Evolutionary conservation across 2,329 filamentous ascomycete species (phyloP).

Genomic region (Aspergillus floridensis): DNA sequence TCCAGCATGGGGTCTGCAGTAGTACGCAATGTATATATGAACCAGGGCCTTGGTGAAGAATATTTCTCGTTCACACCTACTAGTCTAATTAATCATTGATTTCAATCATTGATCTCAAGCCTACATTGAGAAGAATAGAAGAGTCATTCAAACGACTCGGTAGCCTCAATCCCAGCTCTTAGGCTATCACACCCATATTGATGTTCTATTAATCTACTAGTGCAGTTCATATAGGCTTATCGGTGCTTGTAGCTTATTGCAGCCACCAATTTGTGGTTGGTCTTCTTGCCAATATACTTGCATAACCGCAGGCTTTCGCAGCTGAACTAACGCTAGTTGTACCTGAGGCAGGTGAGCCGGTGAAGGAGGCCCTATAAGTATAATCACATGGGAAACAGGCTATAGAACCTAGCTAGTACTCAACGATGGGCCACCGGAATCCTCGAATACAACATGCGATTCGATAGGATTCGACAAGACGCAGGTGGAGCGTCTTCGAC

Average conservation of each 20-base stretch:
- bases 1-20: too few relatives aligned
- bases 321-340: not conserved
- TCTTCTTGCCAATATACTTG: not conserved
- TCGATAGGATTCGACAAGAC: constrained; percentile 2
- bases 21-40: too few relatives aligned
- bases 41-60: too few relatives aligned
- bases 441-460: not conserved
- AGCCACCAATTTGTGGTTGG: not conserved
- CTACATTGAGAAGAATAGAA: too few relatives aligned
- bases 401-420: not conserved
- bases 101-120: too few relatives aligned
- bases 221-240: not conserved
- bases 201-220: not conserved
- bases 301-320: not conserved
- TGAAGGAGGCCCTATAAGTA: not conserved
- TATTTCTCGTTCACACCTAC: too few relatives aligned
- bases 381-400: too few relatives aligned
- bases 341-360: not conserved
- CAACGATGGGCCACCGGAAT: not conserved
- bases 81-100: too few relatives aligned
- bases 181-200: too few relatives aligned
- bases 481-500: not conserved
- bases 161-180: too few relatives aligned
- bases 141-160: too few relatives aligned
- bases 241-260: not conserved